Percentiles rank a stretch among this genome's conserved stretches.
Evolutionary conservation across 2,329 filamentous ascomycete species (phyloP).

Genomic region (Paraphoma sp.): DNA sequence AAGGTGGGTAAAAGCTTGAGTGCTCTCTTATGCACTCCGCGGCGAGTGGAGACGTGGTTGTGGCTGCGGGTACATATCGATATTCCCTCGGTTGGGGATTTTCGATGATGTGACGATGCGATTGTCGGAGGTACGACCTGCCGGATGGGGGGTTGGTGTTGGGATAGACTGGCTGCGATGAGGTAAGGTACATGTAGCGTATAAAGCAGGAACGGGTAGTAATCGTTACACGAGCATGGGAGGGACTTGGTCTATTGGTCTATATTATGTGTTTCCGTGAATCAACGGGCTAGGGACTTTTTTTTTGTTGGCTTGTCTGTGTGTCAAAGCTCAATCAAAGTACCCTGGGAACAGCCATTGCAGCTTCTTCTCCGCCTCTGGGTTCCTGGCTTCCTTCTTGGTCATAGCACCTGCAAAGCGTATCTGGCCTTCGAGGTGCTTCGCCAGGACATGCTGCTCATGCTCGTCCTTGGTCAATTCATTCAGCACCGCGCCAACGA

Average conservation of each 20-base stretch:
- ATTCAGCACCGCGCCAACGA: conserved; percentile 87
- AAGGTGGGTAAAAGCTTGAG: conserved; percentile 20
- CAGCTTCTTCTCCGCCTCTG: conserved; percentile 79
- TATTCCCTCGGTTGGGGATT: conserved; percentile 9
- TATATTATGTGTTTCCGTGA: background rate
- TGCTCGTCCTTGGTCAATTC: conserved; percentile 81
- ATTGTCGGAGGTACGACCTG: conserved; percentile 15
- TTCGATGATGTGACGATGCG: conserved; percentile 26
- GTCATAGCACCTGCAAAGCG: conserved; percentile 86
- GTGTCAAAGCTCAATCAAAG: conserved; percentile 53
- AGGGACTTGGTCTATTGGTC: background rate
- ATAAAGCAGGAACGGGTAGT: background rate
- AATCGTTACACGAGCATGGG: background rate
- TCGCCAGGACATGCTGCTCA: conserved; percentile 75
- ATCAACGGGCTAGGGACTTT: no score
- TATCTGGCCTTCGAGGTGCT: conserved; percentile 78
- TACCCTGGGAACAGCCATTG: conserved; percentile 89
- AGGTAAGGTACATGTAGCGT: background rate
- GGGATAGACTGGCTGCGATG: background rate
- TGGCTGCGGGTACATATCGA: conserved; percentile 23
- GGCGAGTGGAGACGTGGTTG: conserved; percentile 9
- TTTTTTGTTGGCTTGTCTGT: no score
- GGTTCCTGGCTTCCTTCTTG: conserved; percentile 73
- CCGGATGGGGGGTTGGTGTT: conserved; percentile 9
- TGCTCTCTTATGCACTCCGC: conserved; percentile 11